A percentile compares a stretch with the other conserved stretches of the same genome.
These are phyloP conservation scores for Fusarium fracticaudum DNA, from an alignment of 2,329 filamentous ascomycete genomes.

Conservation along the genomic window DNA sequence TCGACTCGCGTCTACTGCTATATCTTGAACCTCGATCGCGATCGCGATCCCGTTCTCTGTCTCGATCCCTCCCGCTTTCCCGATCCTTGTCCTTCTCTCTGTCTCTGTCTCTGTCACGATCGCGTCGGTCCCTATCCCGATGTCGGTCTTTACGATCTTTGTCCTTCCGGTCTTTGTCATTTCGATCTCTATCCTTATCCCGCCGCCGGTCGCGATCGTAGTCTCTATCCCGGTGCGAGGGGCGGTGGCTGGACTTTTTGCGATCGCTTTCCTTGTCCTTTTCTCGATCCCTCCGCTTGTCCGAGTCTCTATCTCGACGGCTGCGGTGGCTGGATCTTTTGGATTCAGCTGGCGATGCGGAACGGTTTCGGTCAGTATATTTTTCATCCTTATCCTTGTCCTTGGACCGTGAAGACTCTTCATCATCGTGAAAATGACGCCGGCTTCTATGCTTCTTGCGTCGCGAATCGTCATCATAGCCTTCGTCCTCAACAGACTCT, in stretches of 20 bases:
- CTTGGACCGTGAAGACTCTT: slow-evolving; percentile 52
- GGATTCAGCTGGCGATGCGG: slow-evolving; percentile 69
- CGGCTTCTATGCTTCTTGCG: slow-evolving; percentile 61
- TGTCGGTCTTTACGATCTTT: slow-evolving; percentile 54
- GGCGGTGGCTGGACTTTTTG: slow-evolving; percentile 48
- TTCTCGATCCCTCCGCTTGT: slow-evolving; percentile 56
- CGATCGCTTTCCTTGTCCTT: slow-evolving; percentile 56
- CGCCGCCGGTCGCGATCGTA: slow-evolving; percentile 54
- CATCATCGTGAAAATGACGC: slow-evolving; percentile 56
- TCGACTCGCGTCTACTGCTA: slow-evolving; percentile 48
- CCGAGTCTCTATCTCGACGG: slow-evolving; percentile 64
- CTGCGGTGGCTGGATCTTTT: slow-evolving; percentile 68
- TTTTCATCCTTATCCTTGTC: slow-evolving; percentile 54
- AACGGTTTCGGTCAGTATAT: slow-evolving; percentile 67
- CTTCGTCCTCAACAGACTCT: slow-evolving; percentile 59
- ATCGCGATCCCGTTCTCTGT: slow-evolving; percentile 50
- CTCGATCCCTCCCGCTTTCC: slow-evolving; percentile 45
- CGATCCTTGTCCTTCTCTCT: slow-evolving; percentile 48
- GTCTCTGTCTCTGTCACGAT: slow-evolving; percentile 46
- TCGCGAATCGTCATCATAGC: slow-evolving; percentile 57
- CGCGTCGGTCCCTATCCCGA: slow-evolving; percentile 49
- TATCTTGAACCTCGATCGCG: slow-evolving; percentile 46
- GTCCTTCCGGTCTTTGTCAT: slow-evolving; percentile 51
- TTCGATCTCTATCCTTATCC: slow-evolving; percentile 52
- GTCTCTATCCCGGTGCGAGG: slow-evolving; percentile 47